Percentiles rank a stretch among this genome's conserved stretches.
Evolutionary conservation across 345 rosid genomes (phyloP).

Genomic region (Orychophragmus violaceus): DNA sequence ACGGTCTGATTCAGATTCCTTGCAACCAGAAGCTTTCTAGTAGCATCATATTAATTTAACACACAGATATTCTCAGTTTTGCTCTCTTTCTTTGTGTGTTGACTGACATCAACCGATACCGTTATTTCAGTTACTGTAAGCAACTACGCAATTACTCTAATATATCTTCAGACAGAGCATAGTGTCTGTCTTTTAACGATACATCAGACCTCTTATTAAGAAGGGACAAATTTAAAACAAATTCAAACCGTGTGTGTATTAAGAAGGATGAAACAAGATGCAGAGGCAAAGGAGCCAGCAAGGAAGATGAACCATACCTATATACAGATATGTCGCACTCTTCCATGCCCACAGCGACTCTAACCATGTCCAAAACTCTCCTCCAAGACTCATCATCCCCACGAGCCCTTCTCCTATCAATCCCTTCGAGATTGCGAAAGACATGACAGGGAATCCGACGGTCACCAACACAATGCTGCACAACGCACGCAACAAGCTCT

Average conservation of each 20-base stretch:
- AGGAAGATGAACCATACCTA: slow-evolving; percentile 80
- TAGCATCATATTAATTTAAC: not conserved
- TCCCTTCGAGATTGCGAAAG: slow-evolving; percentile 46
- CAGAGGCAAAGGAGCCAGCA: slow-evolving; percentile 52
- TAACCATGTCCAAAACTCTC: slow-evolving; percentile 76
- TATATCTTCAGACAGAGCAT: too few species aligned
- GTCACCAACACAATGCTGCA: slow-evolving; percentile 46
- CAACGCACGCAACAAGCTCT: slow-evolving; percentile 36
- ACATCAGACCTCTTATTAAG: not conserved
- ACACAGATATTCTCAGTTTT: slow-evolving; percentile 10
- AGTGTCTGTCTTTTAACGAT: not conserved
- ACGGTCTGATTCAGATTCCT: slow-evolving; percentile 25
- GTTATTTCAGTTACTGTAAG: not conserved
- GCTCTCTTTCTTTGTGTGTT: not conserved
- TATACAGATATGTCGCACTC: slow-evolving; percentile 85
- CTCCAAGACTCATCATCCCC: slow-evolving; percentile 38
- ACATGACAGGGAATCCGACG: slow-evolving; percentile 56
- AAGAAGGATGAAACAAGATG: slow-evolving; percentile 53
- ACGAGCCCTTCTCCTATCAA: slow-evolving; percentile 37
- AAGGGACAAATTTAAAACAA: not conserved
- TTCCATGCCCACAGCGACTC: slow-evolving; percentile 88
- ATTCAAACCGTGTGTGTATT: not conserved
- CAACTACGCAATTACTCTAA: not conserved
- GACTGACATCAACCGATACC: not conserved
- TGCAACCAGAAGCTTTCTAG: slow-evolving; percentile 7